Conservation (phyloP, 805 yeast genomes). For the Barnettozyma salicaria region DNA sequence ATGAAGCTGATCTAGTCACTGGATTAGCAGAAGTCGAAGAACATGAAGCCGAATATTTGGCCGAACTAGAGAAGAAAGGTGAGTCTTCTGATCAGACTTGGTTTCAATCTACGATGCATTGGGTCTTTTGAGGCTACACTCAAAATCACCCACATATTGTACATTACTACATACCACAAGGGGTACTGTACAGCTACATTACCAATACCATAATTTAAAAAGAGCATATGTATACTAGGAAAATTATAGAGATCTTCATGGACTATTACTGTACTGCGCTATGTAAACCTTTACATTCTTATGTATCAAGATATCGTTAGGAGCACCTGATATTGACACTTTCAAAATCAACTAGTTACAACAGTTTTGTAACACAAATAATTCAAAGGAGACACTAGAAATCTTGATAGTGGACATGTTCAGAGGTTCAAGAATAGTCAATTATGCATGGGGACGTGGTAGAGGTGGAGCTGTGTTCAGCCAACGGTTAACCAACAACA, state of each 20-base stretch:
- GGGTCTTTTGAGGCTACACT: conserved; percentile 19
- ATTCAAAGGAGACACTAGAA: background rate
- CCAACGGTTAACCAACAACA: background rate
- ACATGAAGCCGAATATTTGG: conserved; percentile 38
- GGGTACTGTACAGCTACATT: too few species aligned
- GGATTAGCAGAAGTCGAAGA: conserved; percentile 26
- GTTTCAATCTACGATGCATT: conserved; percentile 9
- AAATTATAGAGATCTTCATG: too few species aligned
- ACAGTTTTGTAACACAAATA: too few species aligned
- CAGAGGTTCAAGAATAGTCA: conserved; percentile 1
- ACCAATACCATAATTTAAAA: too few species aligned
- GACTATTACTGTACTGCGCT: too few species aligned
- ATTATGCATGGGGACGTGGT: background rate
- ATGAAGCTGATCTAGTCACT: conserved; percentile 46
- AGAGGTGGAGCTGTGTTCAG: background rate
- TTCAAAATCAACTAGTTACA: too few species aligned
- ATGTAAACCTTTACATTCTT: too few species aligned
- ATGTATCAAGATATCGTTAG: too few species aligned
- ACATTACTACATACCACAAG: too few species aligned
- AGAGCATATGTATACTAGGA: too few species aligned
- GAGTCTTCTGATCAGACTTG: conserved; percentile 1
- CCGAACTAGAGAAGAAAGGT: conserved; percentile 5
- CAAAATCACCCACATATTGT: too few species aligned
- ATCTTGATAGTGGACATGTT: conserved; percentile 2
- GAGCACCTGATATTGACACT: too few species aligned